phyloP scores from a whole-genome alignment of 164 flowering plant species.

The Vitis labrusca region DNA sequence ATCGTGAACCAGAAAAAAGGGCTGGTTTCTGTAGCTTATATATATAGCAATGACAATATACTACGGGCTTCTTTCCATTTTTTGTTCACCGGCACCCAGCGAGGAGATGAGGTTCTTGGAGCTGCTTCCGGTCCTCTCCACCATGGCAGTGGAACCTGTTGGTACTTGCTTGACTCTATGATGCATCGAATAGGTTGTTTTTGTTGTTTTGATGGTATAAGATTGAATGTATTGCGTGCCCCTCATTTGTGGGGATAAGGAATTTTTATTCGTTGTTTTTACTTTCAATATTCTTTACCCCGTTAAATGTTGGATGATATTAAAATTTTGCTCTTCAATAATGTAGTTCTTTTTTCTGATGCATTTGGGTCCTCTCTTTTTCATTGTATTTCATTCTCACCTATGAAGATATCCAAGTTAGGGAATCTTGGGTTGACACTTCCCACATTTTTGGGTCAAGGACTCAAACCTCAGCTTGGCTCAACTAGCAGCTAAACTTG shows the following conservation, averaged over 20 bases:
- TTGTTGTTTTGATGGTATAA: neutral
- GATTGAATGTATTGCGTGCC: slow-evolving; percentile 23
- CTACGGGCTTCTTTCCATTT: neutral
- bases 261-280: slow-evolving; percentile 3
- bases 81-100: slow-evolving; percentile 4
- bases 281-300: neutral
- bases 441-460: no score
- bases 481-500: no score
- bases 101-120: neutral
- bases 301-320: neutral
- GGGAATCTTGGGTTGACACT: no score
- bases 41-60: slow-evolving; percentile 1
- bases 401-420: no score
- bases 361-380: no score
- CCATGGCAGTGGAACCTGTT: neutral
- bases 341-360: no score
- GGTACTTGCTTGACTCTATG: slow-evolving; percentile 1
- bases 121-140: neutral
- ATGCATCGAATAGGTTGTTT: neutral
- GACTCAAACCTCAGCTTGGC: no score
- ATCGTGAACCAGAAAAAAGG: slow-evolving; percentile 16
- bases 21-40: slow-evolving; percentile 21
- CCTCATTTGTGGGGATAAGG: slow-evolving; percentile 18
- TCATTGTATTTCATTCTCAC: no score
- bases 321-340: neutral